A percentile compares a stretch with the other conserved stretches of the same genome.
phyloP scores from a whole-genome alignment of 2,329 filamentous ascomycete species.

The Penicillium sp. region DNA sequence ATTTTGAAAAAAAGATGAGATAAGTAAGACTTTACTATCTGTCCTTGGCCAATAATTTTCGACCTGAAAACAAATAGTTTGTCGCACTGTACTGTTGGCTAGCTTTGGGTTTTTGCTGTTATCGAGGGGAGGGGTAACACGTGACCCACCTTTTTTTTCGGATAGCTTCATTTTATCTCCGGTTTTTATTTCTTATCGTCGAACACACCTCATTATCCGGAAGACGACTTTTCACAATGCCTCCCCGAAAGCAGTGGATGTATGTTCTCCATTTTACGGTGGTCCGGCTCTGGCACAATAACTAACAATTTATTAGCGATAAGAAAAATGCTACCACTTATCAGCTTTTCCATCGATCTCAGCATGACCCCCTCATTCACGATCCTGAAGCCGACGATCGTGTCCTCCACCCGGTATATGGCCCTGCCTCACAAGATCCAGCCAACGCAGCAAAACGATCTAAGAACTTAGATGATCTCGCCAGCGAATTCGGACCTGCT shows the following conservation, averaged over 20 bases:
- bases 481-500: constrained; percentile 70
- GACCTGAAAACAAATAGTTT: too few relatives aligned
- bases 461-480: constrained; percentile 77
- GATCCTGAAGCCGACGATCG: constrained; percentile 86
- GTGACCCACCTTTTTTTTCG: constrained; percentile 21
- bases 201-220: constrained; percentile 5
- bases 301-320: constrained; percentile 59
- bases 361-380: constrained; percentile 97
- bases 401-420: constrained; percentile 75
- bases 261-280: constrained; percentile 44
- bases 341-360: constrained; percentile 90
- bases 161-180: constrained; percentile 17
- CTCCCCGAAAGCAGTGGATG: constrained; percentile 76
- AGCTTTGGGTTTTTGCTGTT: not conserved
- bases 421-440: constrained; percentile 36
- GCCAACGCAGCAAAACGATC: constrained; percentile 41
- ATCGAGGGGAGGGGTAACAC: constrained; percentile 16
- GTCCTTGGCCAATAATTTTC: too few relatives aligned
- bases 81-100: too few relatives aligned
- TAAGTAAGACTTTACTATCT: not conserved
- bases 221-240: constrained; percentile 61
- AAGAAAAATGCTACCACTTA: constrained; percentile 95
- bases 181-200: constrained; percentile 26
- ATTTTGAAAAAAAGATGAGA: not conserved
- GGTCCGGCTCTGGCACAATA: not conserved